Conservation (phyloP, 2,329 filamentous ascomycete species). For the Clarireedia paspali region DNA sequence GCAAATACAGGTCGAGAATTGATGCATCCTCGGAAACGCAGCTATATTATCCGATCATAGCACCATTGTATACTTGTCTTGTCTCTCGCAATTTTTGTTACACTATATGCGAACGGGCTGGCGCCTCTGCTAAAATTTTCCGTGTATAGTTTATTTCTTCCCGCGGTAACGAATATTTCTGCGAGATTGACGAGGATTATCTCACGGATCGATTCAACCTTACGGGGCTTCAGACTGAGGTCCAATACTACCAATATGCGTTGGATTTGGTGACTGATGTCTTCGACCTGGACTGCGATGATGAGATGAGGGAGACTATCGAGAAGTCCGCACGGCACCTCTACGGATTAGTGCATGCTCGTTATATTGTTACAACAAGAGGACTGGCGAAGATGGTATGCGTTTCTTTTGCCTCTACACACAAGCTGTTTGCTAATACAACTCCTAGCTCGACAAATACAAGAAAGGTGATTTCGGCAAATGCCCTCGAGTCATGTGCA, state of each 20-base stretch:
- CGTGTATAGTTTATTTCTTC: conserved; percentile 86
- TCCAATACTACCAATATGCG: conserved; percentile 98
- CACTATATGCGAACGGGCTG: not conserved
- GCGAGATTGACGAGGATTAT: conserved; percentile 99
- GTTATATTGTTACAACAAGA: conserved; percentile 93
- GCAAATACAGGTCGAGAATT: no score
- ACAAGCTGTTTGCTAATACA: conserved; percentile 12
- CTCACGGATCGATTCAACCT: conserved; percentile 97
- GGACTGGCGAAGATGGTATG: conserved; percentile 92
- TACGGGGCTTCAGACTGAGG: conserved; percentile 92
- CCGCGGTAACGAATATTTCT: conserved; percentile 97
- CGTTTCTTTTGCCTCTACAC: conserved; percentile 3
- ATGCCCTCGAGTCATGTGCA: conserved; percentile 92
- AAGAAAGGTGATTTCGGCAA: conserved; percentile 98
- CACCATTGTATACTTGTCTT: not conserved
- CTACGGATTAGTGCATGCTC: conserved; percentile 90
- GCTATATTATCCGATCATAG: no score
- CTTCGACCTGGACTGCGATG: conserved; percentile 96
- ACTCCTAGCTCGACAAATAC: conserved; percentile 83
- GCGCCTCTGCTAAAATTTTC: conserved; percentile 5
- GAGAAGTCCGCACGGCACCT: conserved; percentile 95
- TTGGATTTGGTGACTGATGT: conserved; percentile 96
- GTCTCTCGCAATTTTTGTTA: conserved; percentile 5
- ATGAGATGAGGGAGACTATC: conserved; percentile 96
- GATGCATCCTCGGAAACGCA: no score